Evolutionary conservation across 2,329 filamentous ascomycete species (phyloP).

Genomic region (Pseudogymnoascus sp.): DNA sequence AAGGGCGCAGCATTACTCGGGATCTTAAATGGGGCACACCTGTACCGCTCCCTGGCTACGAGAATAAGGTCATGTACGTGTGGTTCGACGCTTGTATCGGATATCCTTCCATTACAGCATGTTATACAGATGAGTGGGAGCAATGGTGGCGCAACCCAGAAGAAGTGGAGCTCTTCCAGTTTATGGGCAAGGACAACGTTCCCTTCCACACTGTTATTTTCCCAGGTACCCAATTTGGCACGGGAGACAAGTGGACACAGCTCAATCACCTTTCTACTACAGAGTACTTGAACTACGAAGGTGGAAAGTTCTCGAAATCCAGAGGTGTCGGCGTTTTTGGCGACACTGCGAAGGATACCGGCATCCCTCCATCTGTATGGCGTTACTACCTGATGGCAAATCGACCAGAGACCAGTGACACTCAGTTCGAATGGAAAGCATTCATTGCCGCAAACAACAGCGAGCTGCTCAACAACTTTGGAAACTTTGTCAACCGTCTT

Average conservation of each 20-base stretch:
- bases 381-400: conserved; percentile 83
- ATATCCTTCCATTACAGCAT: conserved; percentile 90
- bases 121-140: conserved; percentile 84
- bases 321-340: conserved; percentile 86
- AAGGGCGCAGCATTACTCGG: conserved; percentile 81
- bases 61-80: conserved; percentile 81
- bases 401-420: conserved; percentile 77
- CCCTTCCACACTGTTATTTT: conserved; percentile 86
- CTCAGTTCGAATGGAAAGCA: conserved; percentile 81
- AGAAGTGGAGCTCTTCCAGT: conserved; percentile 83
- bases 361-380: conserved; percentile 82
- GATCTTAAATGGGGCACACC: conserved; percentile 79
- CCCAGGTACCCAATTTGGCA: conserved; percentile 79
- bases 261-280: conserved; percentile 83
- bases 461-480: conserved; percentile 68
- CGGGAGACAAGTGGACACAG: conserved; percentile 80
- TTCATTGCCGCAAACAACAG: conserved; percentile 85
- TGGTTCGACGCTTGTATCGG: conserved; percentile 84
- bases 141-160: conserved; percentile 91
- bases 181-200: conserved; percentile 88
- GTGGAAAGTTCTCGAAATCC: conserved; percentile 89
- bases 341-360: conserved; percentile 80
- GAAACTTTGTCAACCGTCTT: conserved; percentile 66
- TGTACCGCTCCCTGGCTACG: conserved; percentile 52
- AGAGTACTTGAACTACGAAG: conserved; percentile 83